These are phyloP conservation scores for Tulasnella sp. DNA, from an alignment of 768 basidiomycete genomes.

Conservation along the genomic window DNA sequence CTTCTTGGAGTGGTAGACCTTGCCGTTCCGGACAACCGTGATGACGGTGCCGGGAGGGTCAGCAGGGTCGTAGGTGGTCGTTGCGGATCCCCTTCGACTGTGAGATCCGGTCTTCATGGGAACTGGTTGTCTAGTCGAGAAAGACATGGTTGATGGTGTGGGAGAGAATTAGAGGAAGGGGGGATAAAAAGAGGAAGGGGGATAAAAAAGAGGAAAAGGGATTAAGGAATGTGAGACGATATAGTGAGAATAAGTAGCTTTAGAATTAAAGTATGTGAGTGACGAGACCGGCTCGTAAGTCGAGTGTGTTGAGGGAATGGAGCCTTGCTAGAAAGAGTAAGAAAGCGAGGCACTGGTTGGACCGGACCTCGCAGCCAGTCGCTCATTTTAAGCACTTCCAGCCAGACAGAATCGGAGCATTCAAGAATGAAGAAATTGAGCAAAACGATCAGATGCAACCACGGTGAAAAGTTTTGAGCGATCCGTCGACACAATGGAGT, in stretches of 20 bases:
- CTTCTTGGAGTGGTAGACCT: not conserved
- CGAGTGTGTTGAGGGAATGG: not conserved
- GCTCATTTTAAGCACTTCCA: not conserved
- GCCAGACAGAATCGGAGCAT: not conserved
- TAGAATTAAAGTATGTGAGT: not conserved
- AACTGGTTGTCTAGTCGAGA: not conserved
- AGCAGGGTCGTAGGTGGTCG: not conserved
- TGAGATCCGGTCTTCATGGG: not conserved
- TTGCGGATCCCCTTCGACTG: not conserved
- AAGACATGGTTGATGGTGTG: not conserved
- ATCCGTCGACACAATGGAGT: not conserved
- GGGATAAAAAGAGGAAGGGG: not conserved
- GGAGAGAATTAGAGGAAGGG: not conserved
- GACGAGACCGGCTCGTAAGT: not conserved
- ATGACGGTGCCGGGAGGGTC: not conserved
- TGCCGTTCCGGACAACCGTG: not conserved
- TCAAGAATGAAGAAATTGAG: not conserved
- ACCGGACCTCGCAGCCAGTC: not conserved
- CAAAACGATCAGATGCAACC: not conserved
- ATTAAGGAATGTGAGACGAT: not conserved
- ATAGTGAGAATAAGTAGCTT: not conserved
- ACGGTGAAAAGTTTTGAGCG: not conserved
- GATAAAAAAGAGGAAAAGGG: not conserved
- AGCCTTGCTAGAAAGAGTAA: not conserved
- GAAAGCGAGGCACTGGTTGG: not conserved